These are phyloP conservation scores for Fomitiporia mediterranea DNA, from an alignment of 1,284 basidiomycete species.

Conservation along the genomic window DNA sequence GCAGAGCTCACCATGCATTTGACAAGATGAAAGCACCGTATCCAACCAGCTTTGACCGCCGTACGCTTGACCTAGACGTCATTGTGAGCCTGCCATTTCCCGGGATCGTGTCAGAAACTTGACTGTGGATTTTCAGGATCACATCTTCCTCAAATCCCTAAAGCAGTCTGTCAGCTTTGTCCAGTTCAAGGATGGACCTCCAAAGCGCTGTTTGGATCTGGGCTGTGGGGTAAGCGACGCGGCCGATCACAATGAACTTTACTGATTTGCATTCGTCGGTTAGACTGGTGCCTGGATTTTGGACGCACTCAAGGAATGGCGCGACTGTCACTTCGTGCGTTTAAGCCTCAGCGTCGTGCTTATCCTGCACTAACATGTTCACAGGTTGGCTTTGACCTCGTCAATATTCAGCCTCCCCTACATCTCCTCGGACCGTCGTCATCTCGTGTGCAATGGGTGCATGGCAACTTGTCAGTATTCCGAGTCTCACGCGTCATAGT, in stretches of 20 bases:
- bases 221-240: slow-evolving; percentile 59
- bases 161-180: slow-evolving; percentile 51
- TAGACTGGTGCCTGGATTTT: slow-evolving; percentile 69
- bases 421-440: slow-evolving; percentile 45
- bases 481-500: background rate
- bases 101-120: too few relatives aligned
- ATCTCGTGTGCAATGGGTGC: slow-evolving; percentile 59
- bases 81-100: too few relatives aligned
- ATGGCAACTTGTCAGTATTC: slow-evolving; percentile 67
- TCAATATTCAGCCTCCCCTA: slow-evolving; percentile 61
- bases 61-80: slow-evolving; percentile 61
- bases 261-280: background rate
- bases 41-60: slow-evolving; percentile 61
- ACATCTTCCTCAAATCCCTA: slow-evolving; percentile 45
- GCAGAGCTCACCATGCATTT: slow-evolving; percentile 58
- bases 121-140: too few relatives aligned
- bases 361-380: background rate
- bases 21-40: slow-evolving; percentile 69
- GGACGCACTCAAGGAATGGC: slow-evolving; percentile 69
- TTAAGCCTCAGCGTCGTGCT: slow-evolving; percentile 4
- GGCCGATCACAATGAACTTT: background rate
- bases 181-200: slow-evolving; percentile 42
- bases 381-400: slow-evolving; percentile 71
- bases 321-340: slow-evolving; percentile 58
- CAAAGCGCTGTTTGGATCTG: slow-evolving; percentile 54